A percentile compares a stretch with the other conserved stretches of the same genome.
These are phyloP conservation scores for Thymus quinquecostatus DNA, from an alignment of 257 asterid species.

Conservation along the genomic window DNA sequence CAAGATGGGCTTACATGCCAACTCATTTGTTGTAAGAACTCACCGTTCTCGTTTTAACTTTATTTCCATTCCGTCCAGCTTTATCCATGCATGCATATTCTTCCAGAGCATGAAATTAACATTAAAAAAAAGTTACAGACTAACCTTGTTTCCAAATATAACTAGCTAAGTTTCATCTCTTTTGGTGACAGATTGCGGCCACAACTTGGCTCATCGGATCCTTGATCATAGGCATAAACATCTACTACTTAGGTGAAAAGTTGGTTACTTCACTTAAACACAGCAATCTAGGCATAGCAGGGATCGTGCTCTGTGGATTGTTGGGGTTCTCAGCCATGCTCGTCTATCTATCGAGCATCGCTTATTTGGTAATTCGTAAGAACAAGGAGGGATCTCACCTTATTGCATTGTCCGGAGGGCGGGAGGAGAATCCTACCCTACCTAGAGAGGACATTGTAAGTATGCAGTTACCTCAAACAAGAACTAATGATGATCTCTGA, in stretches of 20 bases:
- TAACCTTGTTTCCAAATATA: background rate
- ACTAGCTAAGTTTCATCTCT: background rate
- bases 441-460: slow-evolving; percentile 76
- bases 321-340: slow-evolving; percentile 68
- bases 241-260: slow-evolving; percentile 71
- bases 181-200: slow-evolving; percentile 60
- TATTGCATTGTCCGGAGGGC: slow-evolving; percentile 54
- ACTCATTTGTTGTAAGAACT: slow-evolving; percentile 63
- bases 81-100: background rate
- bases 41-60: background rate
- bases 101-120: background rate
- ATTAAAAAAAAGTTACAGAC: background rate
- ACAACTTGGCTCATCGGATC: slow-evolving; percentile 82
- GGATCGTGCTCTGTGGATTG: slow-evolving; percentile 62
- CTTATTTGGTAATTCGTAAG: slow-evolving; percentile 66
- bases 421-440: slow-evolving; percentile 39
- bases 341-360: slow-evolving; percentile 65
- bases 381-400: slow-evolving; percentile 68
- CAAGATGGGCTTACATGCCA: slow-evolving; percentile 82
- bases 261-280: slow-evolving; percentile 58
- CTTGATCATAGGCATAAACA: slow-evolving; percentile 81
- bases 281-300: slow-evolving; percentile 46
- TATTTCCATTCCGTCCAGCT: background rate
- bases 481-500: slow-evolving; percentile 43
- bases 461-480: slow-evolving; percentile 82